Percentiles rank a stretch among this genome's conserved stretches.
Conservation (phyloP, 225 moss, liverwort and hornwort species). For the Bryoerythrophyllum caledonicum region DNA sequence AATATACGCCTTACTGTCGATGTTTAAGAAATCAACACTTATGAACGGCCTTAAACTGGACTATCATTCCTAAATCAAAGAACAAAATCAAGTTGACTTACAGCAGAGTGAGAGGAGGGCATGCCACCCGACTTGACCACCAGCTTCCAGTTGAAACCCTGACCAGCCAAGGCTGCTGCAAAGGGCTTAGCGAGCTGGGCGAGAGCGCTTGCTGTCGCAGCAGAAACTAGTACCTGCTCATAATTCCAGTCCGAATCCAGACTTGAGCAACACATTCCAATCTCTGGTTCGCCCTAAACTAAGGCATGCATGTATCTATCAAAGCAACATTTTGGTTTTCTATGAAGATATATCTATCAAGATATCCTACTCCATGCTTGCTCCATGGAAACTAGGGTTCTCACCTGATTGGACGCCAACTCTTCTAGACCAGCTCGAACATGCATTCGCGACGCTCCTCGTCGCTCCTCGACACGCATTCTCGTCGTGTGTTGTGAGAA, state of each 20-base stretch:
- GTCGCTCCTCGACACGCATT: background rate
- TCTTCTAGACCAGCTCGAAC: slow-evolving; percentile 57
- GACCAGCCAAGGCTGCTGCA: slow-evolving; percentile 60
- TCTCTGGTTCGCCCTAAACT: background rate
- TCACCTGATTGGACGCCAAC: slow-evolving; percentile 48
- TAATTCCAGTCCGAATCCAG: slow-evolving; percentile 11
- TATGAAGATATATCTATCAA: background rate
- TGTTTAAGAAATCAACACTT: background rate
- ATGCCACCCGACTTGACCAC: slow-evolving; percentile 83
- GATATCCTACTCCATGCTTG: no score
- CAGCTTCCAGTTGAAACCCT: slow-evolving; percentile 88
- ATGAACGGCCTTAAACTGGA: background rate
- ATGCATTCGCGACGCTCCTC: slow-evolving; percentile 16
- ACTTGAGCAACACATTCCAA: background rate
- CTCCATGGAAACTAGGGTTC: slow-evolving; percentile 6
- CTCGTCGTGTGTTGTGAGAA: background rate
- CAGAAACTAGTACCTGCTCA: slow-evolving; percentile 73
- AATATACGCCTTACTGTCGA: slow-evolving; percentile 1
- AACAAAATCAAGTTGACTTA: slow-evolving; percentile 14
- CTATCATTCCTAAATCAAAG: background rate
- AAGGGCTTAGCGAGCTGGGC: slow-evolving; percentile 84
- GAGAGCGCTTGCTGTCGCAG: slow-evolving; percentile 51
- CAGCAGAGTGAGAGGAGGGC: slow-evolving; percentile 97
- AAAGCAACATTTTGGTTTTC: background rate
- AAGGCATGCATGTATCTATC: background rate